These are phyloP conservation scores for Bryoerythrophyllum caledonicum DNA, from an alignment of 225 moss, liverwort and hornwort genomes.

Conservation along the genomic window DNA sequence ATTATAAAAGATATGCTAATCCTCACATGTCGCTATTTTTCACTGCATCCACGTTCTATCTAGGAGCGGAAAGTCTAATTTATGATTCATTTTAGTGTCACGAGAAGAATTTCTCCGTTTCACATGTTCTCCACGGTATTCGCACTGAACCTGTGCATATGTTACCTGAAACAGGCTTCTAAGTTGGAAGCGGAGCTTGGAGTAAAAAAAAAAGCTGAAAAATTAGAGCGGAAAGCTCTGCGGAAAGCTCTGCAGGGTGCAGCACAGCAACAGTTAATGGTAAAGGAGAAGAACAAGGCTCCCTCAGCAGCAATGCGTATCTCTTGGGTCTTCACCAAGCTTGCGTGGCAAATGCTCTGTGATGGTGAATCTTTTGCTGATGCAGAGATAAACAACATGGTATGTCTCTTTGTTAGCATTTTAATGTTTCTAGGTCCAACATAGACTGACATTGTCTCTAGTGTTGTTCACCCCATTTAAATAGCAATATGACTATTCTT, in stretches of 20 bases:
- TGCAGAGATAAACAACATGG: constrained; percentile 94
- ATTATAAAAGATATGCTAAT: background rate
- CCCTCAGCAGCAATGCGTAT: constrained; percentile 96
- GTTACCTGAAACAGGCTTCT: constrained; percentile 49
- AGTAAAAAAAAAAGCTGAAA: constrained; percentile 49
- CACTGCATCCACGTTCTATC: background rate
- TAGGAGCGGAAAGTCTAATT: constrained; percentile 1
- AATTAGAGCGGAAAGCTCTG: constrained; percentile 58
- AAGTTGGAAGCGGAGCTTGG: constrained; percentile 65
- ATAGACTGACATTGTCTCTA: background rate
- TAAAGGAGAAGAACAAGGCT: constrained; percentile 93
- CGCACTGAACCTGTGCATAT: constrained; percentile 9
- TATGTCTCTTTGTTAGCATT: constrained; percentile 30
- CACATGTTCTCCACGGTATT: background rate
- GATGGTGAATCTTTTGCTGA: constrained; percentile 95
- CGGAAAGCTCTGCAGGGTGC: constrained; percentile 82
- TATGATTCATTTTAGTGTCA: background rate
- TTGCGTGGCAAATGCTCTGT: constrained; percentile 98
- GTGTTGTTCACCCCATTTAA: background rate
- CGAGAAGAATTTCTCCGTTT: background rate
- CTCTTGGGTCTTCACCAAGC: constrained; percentile 94
- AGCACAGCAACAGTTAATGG: constrained; percentile 89
- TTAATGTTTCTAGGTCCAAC: constrained; percentile 3
- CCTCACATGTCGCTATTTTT: background rate
- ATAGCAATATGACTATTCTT: constrained; percentile 10